Conservation (phyloP, 2,329 filamentous ascomycete species). For the Venturia oleaginea region DNA sequence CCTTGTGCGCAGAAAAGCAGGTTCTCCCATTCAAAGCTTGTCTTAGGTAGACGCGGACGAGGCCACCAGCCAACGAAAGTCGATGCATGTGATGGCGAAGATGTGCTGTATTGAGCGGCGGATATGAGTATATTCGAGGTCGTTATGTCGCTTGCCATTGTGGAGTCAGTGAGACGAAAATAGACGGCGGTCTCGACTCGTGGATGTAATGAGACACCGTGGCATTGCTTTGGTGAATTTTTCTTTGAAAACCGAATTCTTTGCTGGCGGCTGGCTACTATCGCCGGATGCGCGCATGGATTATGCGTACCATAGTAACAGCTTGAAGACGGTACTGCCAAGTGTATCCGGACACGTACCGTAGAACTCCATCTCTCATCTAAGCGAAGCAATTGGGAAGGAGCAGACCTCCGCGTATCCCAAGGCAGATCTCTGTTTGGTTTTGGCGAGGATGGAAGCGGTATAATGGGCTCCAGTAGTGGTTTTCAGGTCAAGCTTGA, state of each 20-base stretch:
- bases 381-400: background rate
- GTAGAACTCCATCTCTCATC: background rate
- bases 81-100: background rate
- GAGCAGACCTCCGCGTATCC: no score
- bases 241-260: background rate
- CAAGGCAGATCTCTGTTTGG: no score
- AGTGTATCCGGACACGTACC: background rate
- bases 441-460: no score
- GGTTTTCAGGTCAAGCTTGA: no score
- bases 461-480: no score
- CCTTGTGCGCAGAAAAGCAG: background rate
- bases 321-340: background rate
- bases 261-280: background rate
- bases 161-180: background rate
- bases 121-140: background rate
- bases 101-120: background rate
- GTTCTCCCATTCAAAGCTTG: background rate
- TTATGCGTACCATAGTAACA: no score
- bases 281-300: background rate
- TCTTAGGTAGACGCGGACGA: background rate
- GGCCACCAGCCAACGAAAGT: background rate
- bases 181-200: background rate
- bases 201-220: background rate
- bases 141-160: background rate
- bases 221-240: no score